These are phyloP conservation scores for Coemansia sp. DNA, from an alignment of 192 early-diverging fungal genomes.

Conservation along the genomic window DNA sequence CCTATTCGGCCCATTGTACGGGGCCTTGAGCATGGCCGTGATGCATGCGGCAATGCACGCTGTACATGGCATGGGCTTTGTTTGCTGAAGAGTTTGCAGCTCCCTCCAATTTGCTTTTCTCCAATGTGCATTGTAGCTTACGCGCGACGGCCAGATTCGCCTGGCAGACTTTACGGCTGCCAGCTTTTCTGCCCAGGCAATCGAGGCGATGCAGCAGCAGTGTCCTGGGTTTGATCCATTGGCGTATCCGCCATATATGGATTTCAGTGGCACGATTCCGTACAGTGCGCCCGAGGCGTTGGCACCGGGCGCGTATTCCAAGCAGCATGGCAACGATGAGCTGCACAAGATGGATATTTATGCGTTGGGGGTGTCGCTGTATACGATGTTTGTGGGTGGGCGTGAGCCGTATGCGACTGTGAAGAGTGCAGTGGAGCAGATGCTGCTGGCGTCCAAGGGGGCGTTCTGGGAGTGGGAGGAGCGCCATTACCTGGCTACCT, in stretches of 20 bases:
- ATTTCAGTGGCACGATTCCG: slow-evolving; percentile 51
- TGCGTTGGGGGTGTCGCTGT: slow-evolving; percentile 54
- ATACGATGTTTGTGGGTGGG: slow-evolving; percentile 53
- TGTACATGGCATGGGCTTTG: too few relatives aligned
- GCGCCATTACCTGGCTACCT: slow-evolving; percentile 24
- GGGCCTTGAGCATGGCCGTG: too few relatives aligned
- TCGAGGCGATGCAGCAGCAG: slow-evolving; percentile 12
- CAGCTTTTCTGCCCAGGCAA: slow-evolving; percentile 24
- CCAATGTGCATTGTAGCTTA: slow-evolving; percentile 23
- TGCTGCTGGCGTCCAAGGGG: slow-evolving; percentile 54
- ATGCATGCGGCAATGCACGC: too few relatives aligned
- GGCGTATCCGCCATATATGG: slow-evolving; percentile 31
- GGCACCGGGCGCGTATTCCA: slow-evolving; percentile 11
- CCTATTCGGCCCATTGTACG: too few relatives aligned
- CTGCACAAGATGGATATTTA: slow-evolving; percentile 52
- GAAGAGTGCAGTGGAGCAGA: slow-evolving; percentile 56
- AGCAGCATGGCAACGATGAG: slow-evolving; percentile 5
- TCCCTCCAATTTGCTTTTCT: slow-evolving; percentile 1
- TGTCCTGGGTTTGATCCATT: slow-evolving; percentile 23
- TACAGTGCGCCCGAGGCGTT: slow-evolving; percentile 57
- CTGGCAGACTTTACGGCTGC: slow-evolving; percentile 49
- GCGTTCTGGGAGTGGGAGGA: slow-evolving; percentile 62
- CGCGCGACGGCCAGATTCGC: slow-evolving; percentile 30
- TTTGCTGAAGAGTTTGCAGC: too few relatives aligned
- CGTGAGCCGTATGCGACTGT: slow-evolving; percentile 54